These are phyloP conservation scores for Trametes pubescens DNA, from an alignment of 1,284 basidiomycete species.

Conservation along the genomic window DNA sequence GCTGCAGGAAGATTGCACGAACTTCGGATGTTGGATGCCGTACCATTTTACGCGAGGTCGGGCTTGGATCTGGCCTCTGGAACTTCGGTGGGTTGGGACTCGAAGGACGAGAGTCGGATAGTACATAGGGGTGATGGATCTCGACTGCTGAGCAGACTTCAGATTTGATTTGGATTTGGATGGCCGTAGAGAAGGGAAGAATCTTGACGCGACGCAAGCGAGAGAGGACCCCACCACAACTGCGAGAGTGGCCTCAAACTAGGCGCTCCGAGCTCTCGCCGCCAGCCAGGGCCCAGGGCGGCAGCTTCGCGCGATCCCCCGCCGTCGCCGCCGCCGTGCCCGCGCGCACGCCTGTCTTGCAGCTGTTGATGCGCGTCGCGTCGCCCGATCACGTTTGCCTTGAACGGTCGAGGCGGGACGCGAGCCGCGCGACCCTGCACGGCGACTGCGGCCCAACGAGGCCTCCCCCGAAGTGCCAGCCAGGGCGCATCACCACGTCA, in stretches of 20 bases:
- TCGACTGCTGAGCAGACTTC: background rate
- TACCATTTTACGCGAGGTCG: background rate
- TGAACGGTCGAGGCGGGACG: background rate
- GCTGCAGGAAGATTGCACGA: background rate
- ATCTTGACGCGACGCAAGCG: no score
- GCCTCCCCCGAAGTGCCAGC: background rate
- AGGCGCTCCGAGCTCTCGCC: no score
- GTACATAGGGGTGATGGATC: background rate
- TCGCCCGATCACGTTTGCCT: background rate
- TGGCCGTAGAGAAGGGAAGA: background rate
- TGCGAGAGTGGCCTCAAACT: background rate
- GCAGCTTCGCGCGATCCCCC: background rate
- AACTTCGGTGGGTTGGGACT: background rate
- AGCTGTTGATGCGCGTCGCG: conserved; percentile 7
- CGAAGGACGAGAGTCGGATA: background rate
- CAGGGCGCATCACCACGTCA: conserved; percentile 3
- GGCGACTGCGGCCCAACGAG: conserved; percentile 1
- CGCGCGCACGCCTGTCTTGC: background rate
- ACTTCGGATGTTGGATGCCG: background rate
- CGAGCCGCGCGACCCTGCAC: conserved; percentile 4
- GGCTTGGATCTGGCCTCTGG: background rate
- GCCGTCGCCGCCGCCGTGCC: no score
- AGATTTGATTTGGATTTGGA: background rate
- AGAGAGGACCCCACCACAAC: no score
- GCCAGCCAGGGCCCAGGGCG: background rate